Evolutionary conservation across 2,329 filamentous ascomycete species (phyloP).

Genomic region (Sporothrix curviconia): DNA sequence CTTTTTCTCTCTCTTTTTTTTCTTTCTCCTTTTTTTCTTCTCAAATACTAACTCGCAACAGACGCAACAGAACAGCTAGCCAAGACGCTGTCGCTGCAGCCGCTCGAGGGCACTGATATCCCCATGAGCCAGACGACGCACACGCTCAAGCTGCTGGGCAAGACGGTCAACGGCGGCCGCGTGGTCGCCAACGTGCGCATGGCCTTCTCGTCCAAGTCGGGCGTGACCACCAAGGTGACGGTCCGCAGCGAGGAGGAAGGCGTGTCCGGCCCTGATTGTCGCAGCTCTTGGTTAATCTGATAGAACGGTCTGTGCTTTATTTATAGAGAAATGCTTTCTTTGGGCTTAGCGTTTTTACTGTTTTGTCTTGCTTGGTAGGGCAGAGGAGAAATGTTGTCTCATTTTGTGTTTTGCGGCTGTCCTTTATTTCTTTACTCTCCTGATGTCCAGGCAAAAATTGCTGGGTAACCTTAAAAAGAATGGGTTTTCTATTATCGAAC

Average conservation of each 20-base stretch:
- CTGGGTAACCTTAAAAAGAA: not conserved
- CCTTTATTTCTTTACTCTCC: not conserved
- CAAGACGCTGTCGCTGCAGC: slow-evolving; percentile 81
- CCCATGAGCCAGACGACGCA: slow-evolving; percentile 84
- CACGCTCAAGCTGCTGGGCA: slow-evolving; percentile 90
- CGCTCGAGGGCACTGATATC: slow-evolving; percentile 89
- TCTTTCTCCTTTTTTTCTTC: not conserved
- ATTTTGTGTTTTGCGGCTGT: not conserved
- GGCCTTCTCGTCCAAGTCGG: slow-evolving; percentile 87
- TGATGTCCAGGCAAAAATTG: not conserved
- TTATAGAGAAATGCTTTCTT: not conserved
- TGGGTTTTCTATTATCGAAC: no score
- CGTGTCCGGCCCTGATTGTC: slow-evolving; percentile 75
- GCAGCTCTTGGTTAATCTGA: slow-evolving; percentile 67
- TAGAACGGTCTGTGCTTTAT: not conserved
- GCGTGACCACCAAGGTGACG: slow-evolving; percentile 92
- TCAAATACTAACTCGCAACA: slow-evolving; percentile 30
- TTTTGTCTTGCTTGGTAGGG: slow-evolving; percentile 1
- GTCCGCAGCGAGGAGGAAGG: slow-evolving; percentile 89
- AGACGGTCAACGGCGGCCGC: slow-evolving; percentile 83
- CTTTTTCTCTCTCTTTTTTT: not conserved
- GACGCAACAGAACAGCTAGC: slow-evolving; percentile 90
- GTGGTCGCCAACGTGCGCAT: slow-evolving; percentile 85
- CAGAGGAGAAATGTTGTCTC: slow-evolving; percentile 9
- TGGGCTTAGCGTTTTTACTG: slow-evolving; percentile 3